Conservation (phyloP, 441 rosid genomes). For the Geranium incanum region DNA sequence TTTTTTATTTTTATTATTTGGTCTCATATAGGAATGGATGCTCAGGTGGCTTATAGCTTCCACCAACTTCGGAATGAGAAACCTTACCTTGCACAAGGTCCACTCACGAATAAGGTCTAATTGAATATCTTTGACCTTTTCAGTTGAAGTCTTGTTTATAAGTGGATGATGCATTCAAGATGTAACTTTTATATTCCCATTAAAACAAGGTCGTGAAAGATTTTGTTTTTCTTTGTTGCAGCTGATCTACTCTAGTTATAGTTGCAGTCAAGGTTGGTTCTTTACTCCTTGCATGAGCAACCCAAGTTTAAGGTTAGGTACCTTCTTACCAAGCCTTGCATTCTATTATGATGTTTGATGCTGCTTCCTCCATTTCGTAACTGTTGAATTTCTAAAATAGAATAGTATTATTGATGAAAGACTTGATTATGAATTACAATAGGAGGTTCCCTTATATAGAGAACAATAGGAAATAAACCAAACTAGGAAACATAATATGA, state of each 20-base stretch:
- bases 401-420: too few relatives aligned
- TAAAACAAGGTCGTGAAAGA: too few relatives aligned
- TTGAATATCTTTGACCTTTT: constrained; percentile 5
- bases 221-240: constrained; percentile 25
- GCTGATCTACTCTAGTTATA: constrained; percentile 85
- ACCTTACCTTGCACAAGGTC: constrained; percentile 90
- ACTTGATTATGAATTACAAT: too few relatives aligned
- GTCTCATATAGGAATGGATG: constrained; percentile 74
- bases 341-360: constrained; percentile 1
- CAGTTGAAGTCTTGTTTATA: background rate
- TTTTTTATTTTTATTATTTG: constrained; percentile 14
- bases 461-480: too few relatives aligned
- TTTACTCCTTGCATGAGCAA: constrained; percentile 76
- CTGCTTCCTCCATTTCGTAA: too few relatives aligned
- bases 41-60: constrained; percentile 93
- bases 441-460: too few relatives aligned
- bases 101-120: constrained; percentile 78
- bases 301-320: constrained; percentile 72
- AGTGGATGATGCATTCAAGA: background rate
- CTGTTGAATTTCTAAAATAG: too few relatives aligned
- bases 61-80: constrained; percentile 86
- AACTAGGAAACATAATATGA: too few relatives aligned
- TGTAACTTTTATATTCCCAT: background rate
- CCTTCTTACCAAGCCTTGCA: background rate
- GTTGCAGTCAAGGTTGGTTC: constrained; percentile 94